phyloP scores from a whole-genome alignment of 129 eudicot species.

The Gnaphalium uliginosum region DNA sequence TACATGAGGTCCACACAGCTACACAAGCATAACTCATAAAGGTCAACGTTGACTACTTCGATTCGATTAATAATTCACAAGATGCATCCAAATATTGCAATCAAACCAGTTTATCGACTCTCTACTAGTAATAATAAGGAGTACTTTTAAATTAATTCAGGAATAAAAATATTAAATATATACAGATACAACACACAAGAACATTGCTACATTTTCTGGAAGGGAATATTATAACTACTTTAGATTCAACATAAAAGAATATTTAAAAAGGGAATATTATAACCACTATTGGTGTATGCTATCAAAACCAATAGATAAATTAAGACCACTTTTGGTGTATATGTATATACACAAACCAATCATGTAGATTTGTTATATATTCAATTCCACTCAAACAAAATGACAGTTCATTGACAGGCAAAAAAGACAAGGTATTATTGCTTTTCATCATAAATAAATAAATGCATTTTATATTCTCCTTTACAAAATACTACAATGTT shows the following conservation, averaged over 20 bases:
- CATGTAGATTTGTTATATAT: conserved; percentile 17
- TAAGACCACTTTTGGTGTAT: conserved; percentile 24
- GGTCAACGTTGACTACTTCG: background rate
- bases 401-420: conserved; percentile 37
- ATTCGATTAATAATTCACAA: background rate
- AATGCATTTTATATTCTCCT: conserved; percentile 14
- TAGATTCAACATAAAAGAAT: background rate
- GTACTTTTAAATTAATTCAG: no score
- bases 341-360: conserved; percentile 18
- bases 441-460: conserved; percentile 37
- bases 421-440: conserved; percentile 25
- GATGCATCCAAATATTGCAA: background rate
- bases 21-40: background rate
- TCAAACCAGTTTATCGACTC: background rate
- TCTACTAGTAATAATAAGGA: background rate
- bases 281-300: background rate
- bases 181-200: background rate
- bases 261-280: background rate
- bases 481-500: conserved; percentile 42
- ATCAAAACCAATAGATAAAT: background rate
- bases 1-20: background rate
- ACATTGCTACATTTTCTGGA: background rate
- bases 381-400: conserved; percentile 32
- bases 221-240: conserved; percentile 1
- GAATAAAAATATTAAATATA: background rate